Conservation (phyloP, 192 early-diverging fungal species). For the Gamsiella multidivaricata region DNA sequence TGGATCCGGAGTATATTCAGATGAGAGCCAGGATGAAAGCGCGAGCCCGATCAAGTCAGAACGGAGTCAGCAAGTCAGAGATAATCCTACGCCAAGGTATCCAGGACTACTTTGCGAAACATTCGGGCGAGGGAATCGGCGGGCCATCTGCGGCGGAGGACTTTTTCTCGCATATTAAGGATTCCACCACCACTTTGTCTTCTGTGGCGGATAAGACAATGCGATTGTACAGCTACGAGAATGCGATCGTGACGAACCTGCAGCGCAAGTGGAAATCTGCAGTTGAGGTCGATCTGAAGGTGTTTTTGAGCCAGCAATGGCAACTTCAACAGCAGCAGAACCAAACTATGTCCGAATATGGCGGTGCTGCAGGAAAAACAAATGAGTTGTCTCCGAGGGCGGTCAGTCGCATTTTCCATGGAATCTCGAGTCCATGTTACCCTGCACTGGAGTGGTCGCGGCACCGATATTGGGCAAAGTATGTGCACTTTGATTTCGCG, state of each 20-base stretch:
- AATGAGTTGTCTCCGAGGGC: slow-evolving; percentile 33
- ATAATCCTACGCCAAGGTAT: slow-evolving; percentile 35
- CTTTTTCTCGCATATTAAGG: slow-evolving; percentile 1
- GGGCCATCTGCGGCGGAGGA: slow-evolving; percentile 28
- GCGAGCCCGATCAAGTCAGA: neutral
- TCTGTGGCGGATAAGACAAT: slow-evolving; percentile 22
- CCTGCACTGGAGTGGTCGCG: slow-evolving; percentile 37
- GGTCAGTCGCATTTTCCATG: slow-evolving; percentile 46
- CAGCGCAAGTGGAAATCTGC: slow-evolving; percentile 45
- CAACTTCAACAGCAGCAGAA: slow-evolving; percentile 29
- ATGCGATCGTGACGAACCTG: slow-evolving; percentile 17
- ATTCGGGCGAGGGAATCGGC: slow-evolving; percentile 45
- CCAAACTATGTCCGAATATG: neutral
- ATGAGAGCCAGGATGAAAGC: slow-evolving; percentile 16
- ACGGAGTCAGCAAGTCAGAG: slow-evolving; percentile 23
- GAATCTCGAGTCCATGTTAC: slow-evolving; percentile 34
- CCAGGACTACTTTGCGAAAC: slow-evolving; percentile 36
- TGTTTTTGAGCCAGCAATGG: slow-evolving; percentile 42
- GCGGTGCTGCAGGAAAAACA: neutral
- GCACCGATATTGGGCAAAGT: slow-evolving; percentile 39
- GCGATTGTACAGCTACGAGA: slow-evolving; percentile 33
- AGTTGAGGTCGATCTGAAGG: slow-evolving; percentile 47
- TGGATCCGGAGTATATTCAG: slow-evolving; percentile 29
- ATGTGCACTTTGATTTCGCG: slow-evolving; percentile 48
- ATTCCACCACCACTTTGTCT: neutral